phyloP scores from a whole-genome alignment of 2,329 filamentous ascomycete genomes.

The Sporothrix pallida region DNA sequence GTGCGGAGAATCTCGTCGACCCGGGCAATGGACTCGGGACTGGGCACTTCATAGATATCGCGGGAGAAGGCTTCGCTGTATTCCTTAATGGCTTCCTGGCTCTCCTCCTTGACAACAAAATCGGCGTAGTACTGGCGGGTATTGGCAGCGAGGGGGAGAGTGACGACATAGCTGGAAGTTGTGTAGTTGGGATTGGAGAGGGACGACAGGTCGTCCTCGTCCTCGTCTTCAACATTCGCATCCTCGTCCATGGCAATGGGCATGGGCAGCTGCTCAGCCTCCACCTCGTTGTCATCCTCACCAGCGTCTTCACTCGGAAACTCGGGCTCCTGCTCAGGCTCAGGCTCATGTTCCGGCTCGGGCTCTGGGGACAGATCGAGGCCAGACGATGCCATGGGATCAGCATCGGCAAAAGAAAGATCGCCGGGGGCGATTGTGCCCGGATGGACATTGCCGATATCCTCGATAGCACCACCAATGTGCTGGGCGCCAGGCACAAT shows the following conservation, averaged over 20 bases:
- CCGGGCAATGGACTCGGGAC: constrained; percentile 49
- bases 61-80: constrained; percentile 54
- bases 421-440: constrained; percentile 21
- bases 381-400: background rate
- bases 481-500: constrained; percentile 15
- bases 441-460: background rate
- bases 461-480: background rate
- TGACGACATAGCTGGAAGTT: constrained; percentile 56
- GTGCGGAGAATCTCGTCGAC: constrained; percentile 59
- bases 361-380: constrained; percentile 30
- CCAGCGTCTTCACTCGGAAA: background rate
- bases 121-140: constrained; percentile 59
- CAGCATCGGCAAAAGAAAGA: constrained; percentile 6
- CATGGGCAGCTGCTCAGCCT: background rate
- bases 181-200: constrained; percentile 22
- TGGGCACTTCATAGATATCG: constrained; percentile 49
- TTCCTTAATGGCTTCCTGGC: constrained; percentile 51
- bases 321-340: constrained; percentile 4
- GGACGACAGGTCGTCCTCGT: constrained; percentile 14
- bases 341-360: background rate
- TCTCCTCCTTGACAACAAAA: constrained; percentile 52
- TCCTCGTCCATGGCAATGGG: constrained; percentile 12
- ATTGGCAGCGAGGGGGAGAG: constrained; percentile 62
- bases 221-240: constrained; percentile 6
- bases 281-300: background rate